Conservation (phyloP, 2,329 filamentous ascomycete species). For the Calycina herbarum region DNA sequence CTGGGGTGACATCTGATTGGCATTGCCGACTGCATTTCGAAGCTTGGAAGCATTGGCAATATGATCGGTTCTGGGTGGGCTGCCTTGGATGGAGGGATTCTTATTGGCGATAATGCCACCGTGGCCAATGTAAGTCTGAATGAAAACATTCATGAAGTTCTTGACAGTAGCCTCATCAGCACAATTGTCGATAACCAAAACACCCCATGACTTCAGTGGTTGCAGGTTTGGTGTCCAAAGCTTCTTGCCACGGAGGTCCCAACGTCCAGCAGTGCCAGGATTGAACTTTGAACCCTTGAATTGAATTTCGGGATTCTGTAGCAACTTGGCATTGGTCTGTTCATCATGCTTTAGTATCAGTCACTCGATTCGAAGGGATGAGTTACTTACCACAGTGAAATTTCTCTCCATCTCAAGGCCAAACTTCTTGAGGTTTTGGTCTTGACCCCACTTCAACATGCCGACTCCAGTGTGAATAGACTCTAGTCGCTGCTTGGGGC, state of each 20-base stretch:
- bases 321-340: slow-evolving; percentile 65
- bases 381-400: slow-evolving; percentile 54
- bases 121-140: slow-evolving; percentile 59
- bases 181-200: slow-evolving; percentile 64
- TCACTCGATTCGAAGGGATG: background rate
- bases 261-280: slow-evolving; percentile 71
- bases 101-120: slow-evolving; percentile 56
- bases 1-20: slow-evolving; percentile 52
- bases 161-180: slow-evolving; percentile 48
- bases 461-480: slow-evolving; percentile 69
- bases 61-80: slow-evolving; percentile 19
- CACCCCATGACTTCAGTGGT: slow-evolving; percentile 71
- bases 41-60: slow-evolving; percentile 17
- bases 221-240: slow-evolving; percentile 66
- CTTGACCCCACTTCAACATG: slow-evolving; percentile 65
- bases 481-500: slow-evolving; percentile 65
- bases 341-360: slow-evolving; percentile 17
- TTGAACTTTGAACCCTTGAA: slow-evolving; percentile 55
- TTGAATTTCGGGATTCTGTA: slow-evolving; percentile 69
- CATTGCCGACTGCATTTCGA: slow-evolving; percentile 26
- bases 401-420: slow-evolving; percentile 66
- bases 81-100: slow-evolving; percentile 43
- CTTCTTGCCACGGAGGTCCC: slow-evolving; percentile 82
- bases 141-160: slow-evolving; percentile 60
- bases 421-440: slow-evolving; percentile 71